Evolutionary conservation across 2,329 filamentous ascomycete species (phyloP), one percentile per base, ranked within the genome.

Genomic region (Penicillium carneum): DNA sequence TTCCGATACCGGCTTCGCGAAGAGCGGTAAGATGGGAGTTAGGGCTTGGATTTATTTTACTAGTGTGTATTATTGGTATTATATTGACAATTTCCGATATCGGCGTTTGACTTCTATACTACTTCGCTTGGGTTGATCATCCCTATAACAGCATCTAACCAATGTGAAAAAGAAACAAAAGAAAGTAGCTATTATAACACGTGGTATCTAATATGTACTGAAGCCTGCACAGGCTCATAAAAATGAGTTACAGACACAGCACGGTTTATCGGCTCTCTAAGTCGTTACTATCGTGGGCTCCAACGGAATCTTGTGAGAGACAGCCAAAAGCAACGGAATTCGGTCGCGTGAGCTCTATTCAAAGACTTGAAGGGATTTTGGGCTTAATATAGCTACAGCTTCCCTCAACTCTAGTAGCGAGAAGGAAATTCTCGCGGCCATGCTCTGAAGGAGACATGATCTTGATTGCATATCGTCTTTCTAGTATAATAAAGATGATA

Each of bases 271-370:
- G 5, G 23, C 23, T 26, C 23, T 26, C 23, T 26, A 4, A 26
- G 23, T 26, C 23, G 23, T 1, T 26, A 26, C 23, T 26, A 31
- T 31, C 29, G 9, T 31, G 29, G 9, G 9, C 29, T 45, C 26
- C 16, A 46, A 18, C 4, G 9, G 43, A 46, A n/a, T 10, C 8
- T 31, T n/a, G 16, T n/a, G 29, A 52, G 33, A 7, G 56, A 31
- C 11, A 94, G 94, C 38, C 94, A 98, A 79, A 97, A 97, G 77
- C 95, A 98, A 79, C 91, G 95, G 69, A 95, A 98, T 73, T 93
- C 93, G 10, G 97, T 97, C 77, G 92, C 94, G 6, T 85, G 93
- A 71, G 93, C 93, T 39, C 86, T 97, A 59, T 91, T 97, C 31
- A 94, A 90, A 18, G 91, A 97, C 70, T 93, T 94, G 0, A 96